These are phyloP conservation scores for Globisporangium echinulatum DNA, from an alignment of 352 stramenopile species.

Conservation along the genomic window DNA sequence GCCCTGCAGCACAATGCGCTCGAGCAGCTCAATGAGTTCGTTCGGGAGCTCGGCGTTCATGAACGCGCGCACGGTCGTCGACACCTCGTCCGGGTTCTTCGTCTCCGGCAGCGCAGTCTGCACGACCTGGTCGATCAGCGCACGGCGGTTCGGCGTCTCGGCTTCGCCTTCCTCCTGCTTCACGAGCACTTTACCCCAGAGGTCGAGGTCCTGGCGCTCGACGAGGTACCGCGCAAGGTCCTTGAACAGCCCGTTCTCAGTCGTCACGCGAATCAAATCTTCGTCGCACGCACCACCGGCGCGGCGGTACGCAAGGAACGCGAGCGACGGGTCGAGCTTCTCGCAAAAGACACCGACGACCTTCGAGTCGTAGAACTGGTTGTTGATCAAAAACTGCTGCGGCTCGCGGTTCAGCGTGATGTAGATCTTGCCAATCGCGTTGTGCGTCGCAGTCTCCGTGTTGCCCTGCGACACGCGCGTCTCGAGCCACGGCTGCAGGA, in stretches of 20 bases:
- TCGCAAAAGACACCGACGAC: slow-evolving; percentile 99
- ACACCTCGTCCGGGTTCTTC: slow-evolving; percentile 98
- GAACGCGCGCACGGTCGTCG: slow-evolving; percentile 99
- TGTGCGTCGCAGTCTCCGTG: slow-evolving; percentile 98
- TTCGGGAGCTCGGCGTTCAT: slow-evolving; percentile 99
- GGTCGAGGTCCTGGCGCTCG: slow-evolving; percentile 97
- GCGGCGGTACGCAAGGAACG: slow-evolving; percentile 99
- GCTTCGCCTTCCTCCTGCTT: slow-evolving; percentile 89
- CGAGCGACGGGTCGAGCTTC: slow-evolving; percentile 98
- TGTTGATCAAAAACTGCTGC: slow-evolving; percentile 99
- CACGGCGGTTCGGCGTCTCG: slow-evolving; percentile 89
- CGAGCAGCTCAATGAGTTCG: slow-evolving; percentile 98
- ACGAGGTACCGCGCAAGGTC: slow-evolving; percentile 99
- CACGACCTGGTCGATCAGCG: slow-evolving; percentile 99
- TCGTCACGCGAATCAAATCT: slow-evolving; percentile 98
- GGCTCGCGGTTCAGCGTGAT: slow-evolving; percentile 99
- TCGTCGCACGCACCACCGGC: slow-evolving; percentile 98
- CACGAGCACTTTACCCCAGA: slow-evolving; percentile 96
- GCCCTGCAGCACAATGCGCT: slow-evolving; percentile 99
- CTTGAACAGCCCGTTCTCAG: slow-evolving; percentile 99
- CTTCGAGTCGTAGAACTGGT: slow-evolving; percentile 99
- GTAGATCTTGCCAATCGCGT: slow-evolving; percentile 99
- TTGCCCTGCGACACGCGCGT: slow-evolving; percentile 98
- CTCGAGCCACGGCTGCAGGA: slow-evolving; percentile 99
- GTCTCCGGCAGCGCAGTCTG: slow-evolving; percentile 99